Conservation (phyloP, 768 basidiomycete species). For the Roridomyces roridus region DNA sequence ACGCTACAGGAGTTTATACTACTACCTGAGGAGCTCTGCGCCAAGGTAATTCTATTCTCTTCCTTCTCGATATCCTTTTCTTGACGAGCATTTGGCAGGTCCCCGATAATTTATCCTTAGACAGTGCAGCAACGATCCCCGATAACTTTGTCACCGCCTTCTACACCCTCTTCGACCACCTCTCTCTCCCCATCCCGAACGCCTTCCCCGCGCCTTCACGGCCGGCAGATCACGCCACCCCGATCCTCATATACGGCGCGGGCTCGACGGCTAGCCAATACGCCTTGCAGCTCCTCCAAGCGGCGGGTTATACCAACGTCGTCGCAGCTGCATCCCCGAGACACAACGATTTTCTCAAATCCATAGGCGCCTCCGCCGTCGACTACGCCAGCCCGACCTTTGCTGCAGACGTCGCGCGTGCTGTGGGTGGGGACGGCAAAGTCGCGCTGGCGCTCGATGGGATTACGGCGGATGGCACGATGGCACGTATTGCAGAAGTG, state of each 20-base stretch:
- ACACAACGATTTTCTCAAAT: constrained; percentile 35
- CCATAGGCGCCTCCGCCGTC: constrained; percentile 44
- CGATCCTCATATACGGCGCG: constrained; percentile 51
- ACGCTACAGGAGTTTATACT: constrained; percentile 19
- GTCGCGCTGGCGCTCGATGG: constrained; percentile 35
- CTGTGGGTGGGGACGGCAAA: constrained; percentile 28
- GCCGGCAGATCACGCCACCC: constrained; percentile 31
- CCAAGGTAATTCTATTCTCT: constrained; percentile 37
- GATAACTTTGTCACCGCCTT: constrained; percentile 50
- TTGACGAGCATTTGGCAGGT: constrained; percentile 35
- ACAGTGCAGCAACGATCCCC: constrained; percentile 45
- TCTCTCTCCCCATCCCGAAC: constrained; percentile 39
- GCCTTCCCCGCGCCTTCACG: constrained; percentile 35
- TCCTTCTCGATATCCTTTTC: background rate
- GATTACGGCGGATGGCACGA: constrained; percentile 35
- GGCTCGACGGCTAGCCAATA: constrained; percentile 46
- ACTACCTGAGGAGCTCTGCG: constrained; percentile 31
- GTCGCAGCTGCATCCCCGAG: constrained; percentile 43
- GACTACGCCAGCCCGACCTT: constrained; percentile 42
- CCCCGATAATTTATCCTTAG: constrained; percentile 44
- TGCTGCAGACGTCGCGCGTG: constrained; percentile 33
- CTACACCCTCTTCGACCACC: constrained; percentile 42
- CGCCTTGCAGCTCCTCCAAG: constrained; percentile 36
- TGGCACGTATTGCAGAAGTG: constrained; percentile 32
- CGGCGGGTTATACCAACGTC: constrained; percentile 46